Percentiles rank a stretch among this genome's conserved stretches.
These are phyloP conservation scores for Saccharomyces pastorianus DNA, from an alignment of 1,139 yeast genomes.

Conservation along the genomic window DNA sequence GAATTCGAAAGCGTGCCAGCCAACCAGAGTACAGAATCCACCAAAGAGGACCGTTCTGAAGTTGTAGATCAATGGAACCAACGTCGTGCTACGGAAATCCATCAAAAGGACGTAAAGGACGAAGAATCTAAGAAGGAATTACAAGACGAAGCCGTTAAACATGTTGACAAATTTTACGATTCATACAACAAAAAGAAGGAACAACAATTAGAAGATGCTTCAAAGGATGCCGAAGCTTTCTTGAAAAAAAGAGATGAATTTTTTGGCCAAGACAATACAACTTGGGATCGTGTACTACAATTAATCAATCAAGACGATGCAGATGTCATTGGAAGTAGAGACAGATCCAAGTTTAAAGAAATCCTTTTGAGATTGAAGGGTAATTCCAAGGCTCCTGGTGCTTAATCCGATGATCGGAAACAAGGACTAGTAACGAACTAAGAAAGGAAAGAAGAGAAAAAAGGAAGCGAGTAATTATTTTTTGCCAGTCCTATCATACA, in stretches of 20 bases:
- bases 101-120: conserved; percentile 71
- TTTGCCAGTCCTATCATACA: background rate
- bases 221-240: conserved; percentile 61
- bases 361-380: conserved; percentile 47
- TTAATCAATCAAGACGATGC: conserved; percentile 40
- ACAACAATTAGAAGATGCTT: conserved; percentile 29
- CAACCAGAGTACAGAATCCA: background rate
- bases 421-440: conserved; percentile 1
- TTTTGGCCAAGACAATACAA: conserved; percentile 54
- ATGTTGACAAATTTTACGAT: conserved; percentile 90
- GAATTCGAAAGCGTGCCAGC: conserved; percentile 18
- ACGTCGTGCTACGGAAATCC: conserved; percentile 73
- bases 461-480: background rate
- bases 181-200: conserved; percentile 84
- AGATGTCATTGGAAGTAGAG: conserved; percentile 43
- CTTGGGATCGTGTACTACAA: conserved; percentile 78
- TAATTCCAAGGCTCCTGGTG: conserved; percentile 68
- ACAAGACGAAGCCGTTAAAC: conserved; percentile 67
- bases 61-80: conserved; percentile 74
- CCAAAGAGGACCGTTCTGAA: conserved; percentile 39
- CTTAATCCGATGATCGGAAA: conserved; percentile 29
- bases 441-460: background rate
- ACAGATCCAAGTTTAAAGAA: conserved; percentile 40
- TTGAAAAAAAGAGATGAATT: conserved; percentile 72
- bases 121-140: conserved; percentile 59